These are phyloP conservation scores for Neurospora crassa DNA, from an alignment of 2,329 filamentous ascomycete species.

Conservation along the genomic window DNA sequence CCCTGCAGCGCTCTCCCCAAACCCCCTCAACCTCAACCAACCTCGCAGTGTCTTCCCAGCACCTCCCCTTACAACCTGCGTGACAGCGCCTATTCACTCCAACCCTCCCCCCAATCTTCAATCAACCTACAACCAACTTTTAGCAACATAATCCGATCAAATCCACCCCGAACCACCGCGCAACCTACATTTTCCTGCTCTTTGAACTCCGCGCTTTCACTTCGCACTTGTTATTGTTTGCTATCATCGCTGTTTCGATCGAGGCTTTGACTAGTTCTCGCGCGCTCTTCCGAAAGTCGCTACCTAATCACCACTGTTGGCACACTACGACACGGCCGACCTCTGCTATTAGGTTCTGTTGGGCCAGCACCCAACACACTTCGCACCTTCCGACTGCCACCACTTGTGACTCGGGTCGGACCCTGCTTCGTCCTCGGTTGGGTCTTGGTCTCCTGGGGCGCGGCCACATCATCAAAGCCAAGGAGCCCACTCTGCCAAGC, in stretches of 20 bases:
- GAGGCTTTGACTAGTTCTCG: slow-evolving; percentile 41
- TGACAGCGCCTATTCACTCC: slow-evolving; percentile 16
- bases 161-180: slow-evolving; percentile 15
- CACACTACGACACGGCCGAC: neutral
- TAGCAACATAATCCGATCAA: slow-evolving; percentile 11
- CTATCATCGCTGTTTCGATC: slow-evolving; percentile 14
- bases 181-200: slow-evolving; percentile 14
- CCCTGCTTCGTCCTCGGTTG: slow-evolving; percentile 14
- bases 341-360: neutral
- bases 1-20: neutral
- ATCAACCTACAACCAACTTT: slow-evolving; percentile 18
- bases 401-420: slow-evolving; percentile 10
- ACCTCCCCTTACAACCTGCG: slow-evolving; percentile 18
- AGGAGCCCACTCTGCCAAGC: neutral
- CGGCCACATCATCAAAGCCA: slow-evolving; percentile 22
- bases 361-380: neutral
- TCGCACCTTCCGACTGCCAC: slow-evolving; percentile 5
- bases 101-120: slow-evolving; percentile 9
- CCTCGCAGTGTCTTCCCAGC: slow-evolving; percentile 7
- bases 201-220: slow-evolving; percentile 25
- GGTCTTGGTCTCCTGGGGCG: slow-evolving; percentile 11
- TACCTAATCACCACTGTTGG: neutral
- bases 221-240: slow-evolving; percentile 18
- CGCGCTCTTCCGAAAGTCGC: slow-evolving; percentile 12
- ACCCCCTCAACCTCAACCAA: slow-evolving; percentile 1